phyloP scores from a whole-genome alignment of 768 basidiomycete genomes.

The Rhizopogon vinicolor region DNA sequence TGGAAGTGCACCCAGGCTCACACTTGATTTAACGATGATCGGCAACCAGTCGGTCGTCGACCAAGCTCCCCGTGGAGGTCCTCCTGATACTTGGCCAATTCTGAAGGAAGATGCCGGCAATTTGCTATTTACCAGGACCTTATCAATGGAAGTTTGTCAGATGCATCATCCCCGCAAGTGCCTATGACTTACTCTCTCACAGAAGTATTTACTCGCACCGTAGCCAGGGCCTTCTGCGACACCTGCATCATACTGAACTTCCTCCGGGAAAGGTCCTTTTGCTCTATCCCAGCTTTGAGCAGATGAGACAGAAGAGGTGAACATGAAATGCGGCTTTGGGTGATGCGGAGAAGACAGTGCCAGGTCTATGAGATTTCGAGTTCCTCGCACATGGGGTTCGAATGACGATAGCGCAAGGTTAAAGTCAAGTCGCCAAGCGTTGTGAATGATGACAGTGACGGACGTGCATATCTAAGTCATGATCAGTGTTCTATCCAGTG shows the following conservation, averaged over 20 bases:
- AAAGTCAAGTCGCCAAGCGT: too few species aligned
- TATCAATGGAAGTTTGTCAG: not conserved
- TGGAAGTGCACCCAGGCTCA: too few species aligned
- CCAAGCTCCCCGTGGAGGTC: too few species aligned
- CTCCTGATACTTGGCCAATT: too few species aligned
- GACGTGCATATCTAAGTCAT: too few species aligned
- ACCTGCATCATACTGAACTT: conserved; percentile 19
- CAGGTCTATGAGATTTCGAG: conserved; percentile 43
- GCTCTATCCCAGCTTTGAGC: conserved; percentile 5
- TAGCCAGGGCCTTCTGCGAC: conserved; percentile 32
- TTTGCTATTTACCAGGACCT: conserved; percentile 24
- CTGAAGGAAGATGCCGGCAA: conserved; percentile 20
- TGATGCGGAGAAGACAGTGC: conserved; percentile 23
- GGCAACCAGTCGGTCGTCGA: too few species aligned
- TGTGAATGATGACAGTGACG: too few species aligned
- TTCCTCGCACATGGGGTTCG: conserved; percentile 41
- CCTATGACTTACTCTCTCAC: not conserved
- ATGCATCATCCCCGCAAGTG: not conserved
- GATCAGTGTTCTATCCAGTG: too few species aligned
- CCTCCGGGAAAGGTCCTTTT: conserved; percentile 26
- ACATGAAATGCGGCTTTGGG: conserved; percentile 27
- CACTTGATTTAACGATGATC: too few species aligned
- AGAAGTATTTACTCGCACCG: conserved; percentile 27
- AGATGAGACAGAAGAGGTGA: conserved; percentile 29
- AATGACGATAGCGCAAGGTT: conserved; percentile 26